Evolutionary conservation across 2,329 filamentous ascomycete species (phyloP), one percentile per base, ranked within the genome.

Genomic region (Colletotrichum sp.): DNA sequence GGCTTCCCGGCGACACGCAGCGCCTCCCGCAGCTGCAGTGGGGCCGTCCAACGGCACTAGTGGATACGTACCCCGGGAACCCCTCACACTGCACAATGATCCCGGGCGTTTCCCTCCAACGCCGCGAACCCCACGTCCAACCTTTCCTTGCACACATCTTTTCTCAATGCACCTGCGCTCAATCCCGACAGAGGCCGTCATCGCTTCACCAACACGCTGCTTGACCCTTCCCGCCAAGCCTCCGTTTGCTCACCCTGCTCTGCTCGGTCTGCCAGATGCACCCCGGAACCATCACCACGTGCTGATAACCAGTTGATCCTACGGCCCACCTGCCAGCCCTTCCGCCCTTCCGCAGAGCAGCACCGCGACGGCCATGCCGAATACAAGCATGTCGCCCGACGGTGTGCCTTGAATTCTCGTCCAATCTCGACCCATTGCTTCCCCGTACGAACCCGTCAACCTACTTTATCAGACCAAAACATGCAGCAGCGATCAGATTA

Each of bases 321-420:
- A 48, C 68, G 55, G 72, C 30, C 69, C 24, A 34, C 58, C 68
- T 52, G 21, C 34, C 55, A 48, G 43, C 43, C n/a, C 12, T 52
- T 52, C 43, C n/a, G 43, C 43, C 43, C 43, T 21, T 52, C 43
- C n/a, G 43, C 43, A 52, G n/a, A n/a, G n/a, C 30, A 38, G 28
- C 8, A 6, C 28, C 36, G 32, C 26, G 10, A 36, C 70, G 70
- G 70, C 64, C 43, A 73, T 69, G 30, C 74, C 74, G 64, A 73
- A 69, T 66, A 36, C 70, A 75, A 73, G 70, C 70, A 68, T 75
- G 28, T 64, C 24, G 70, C n/a, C 73, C 70, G 73, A 73, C 34
- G n/a, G 9, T 13, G 13, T 16, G 30, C 57, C 28, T 58, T 15
- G 43, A 26, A 32, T 21, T n/a, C 43, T 32, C 26, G 7, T 67